Base-by-base conservation (phyloP, 2,329 filamentous ascomycete species). In the Pestalotiopsis sp. region DNA sequence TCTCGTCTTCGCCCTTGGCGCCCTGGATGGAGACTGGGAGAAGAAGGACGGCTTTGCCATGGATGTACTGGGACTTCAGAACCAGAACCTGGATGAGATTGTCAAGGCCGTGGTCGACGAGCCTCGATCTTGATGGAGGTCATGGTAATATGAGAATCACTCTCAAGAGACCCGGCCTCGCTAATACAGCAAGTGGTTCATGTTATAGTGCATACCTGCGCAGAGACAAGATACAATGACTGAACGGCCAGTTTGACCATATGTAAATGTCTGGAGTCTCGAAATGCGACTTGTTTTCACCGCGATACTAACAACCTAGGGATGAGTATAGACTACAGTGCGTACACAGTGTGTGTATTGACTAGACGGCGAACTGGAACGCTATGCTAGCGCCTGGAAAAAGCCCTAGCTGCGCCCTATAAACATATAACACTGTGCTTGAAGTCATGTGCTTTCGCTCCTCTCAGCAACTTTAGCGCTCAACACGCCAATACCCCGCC, bases 11-110 rank as follows among this genome's bases (percentile, higher is more conserved):
- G 84, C 83, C 41, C 74, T 86, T 1, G 84, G 85, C 1, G 79
- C 82, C 0, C 69, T 86, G 0, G 81, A 86, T 59, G 84, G 84
- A 0, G 82, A 86, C 68, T 87, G 85, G 84, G 84, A 82, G 17
- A 73, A 73, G 66, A 78, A 80, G 45, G 77, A 81, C 2, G 82
- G 78, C 0, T 86, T 84, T 68, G 80, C 83, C 2, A 86, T 86
- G 84, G 79, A 82, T 5, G 70, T 83, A 58, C 75, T 87, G 65
- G 84, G 80, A 0, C 71, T 86, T 3, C 70, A 84, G 73, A 80
- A 86, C 64, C 83, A 87, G 75, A 78, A 83, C 64, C 73, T 86
- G 6, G 83, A 86, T 25, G 70, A 76, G 13, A 80, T 82, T 4
- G 77, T 86, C 3, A 74, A 74, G 58, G 49, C 20, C 5, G 66